Conservation (phyloP, 2,329 filamentous ascomycete genomes). For the Diaporthe sp. region DNA sequence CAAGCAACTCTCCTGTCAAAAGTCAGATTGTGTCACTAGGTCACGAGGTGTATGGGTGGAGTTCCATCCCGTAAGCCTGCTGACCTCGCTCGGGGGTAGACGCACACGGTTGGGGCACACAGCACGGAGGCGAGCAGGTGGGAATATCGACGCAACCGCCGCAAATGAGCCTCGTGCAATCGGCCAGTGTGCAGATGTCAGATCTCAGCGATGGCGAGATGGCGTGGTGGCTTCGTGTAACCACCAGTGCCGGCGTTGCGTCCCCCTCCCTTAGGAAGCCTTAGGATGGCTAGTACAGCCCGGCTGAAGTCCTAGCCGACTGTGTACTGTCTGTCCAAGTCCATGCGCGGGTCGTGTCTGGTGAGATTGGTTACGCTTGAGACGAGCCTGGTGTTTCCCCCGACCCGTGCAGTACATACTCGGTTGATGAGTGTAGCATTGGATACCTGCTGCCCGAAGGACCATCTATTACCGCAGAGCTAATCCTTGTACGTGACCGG, state of each 20-base stretch:
- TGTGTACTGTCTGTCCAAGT: background rate
- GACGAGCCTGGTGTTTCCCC: slow-evolving; percentile 6
- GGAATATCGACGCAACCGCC: slow-evolving; percentile 4
- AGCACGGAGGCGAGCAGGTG: slow-evolving; percentile 1
- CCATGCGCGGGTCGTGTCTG: background rate
- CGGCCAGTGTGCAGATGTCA: slow-evolving; percentile 20
- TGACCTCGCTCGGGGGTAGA: slow-evolving; percentile 15
- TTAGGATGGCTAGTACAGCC: slow-evolving; percentile 13
- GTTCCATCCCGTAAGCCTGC: slow-evolving; percentile 13
- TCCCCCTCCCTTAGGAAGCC: slow-evolving; percentile 7
- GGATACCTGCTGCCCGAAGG: background rate
- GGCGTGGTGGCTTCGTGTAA: slow-evolving; percentile 30
- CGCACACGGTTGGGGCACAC: slow-evolving; percentile 5
- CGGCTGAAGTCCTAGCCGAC: slow-evolving; percentile 5
- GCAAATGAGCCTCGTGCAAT: slow-evolving; percentile 15
- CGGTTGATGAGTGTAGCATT: background rate
- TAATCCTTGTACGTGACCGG: background rate
- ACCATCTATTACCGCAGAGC: background rate
- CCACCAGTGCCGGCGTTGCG: slow-evolving; percentile 27
- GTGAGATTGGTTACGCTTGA: slow-evolving; percentile 5
- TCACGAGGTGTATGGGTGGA: slow-evolving; percentile 12
- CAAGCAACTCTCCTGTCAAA: slow-evolving; percentile 24
- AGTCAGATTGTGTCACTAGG: slow-evolving; percentile 26
- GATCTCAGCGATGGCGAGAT: slow-evolving; percentile 24
- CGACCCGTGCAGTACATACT: background rate